Evolutionary conservation across 2,329 filamentous ascomycete species (phyloP).

Genomic region (Cladosporium cucumerinum): DNA sequence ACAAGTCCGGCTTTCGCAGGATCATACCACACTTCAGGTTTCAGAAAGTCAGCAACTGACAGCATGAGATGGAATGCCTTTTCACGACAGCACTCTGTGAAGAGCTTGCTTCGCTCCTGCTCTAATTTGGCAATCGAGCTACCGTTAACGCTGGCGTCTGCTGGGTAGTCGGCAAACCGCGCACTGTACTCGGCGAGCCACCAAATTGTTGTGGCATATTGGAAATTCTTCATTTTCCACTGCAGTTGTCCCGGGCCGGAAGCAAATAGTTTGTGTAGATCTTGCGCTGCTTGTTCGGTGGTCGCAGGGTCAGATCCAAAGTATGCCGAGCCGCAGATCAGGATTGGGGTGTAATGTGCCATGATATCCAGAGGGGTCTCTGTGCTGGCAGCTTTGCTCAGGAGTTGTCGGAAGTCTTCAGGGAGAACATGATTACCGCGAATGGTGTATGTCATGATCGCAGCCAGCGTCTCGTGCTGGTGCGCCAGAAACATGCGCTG

Average conservation of each 20-base stretch:
- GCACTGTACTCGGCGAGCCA: slow-evolving; percentile 95
- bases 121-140: slow-evolving; percentile 40
- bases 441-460: slow-evolving; percentile 75
- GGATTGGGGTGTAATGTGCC: slow-evolving; percentile 78
- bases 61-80: slow-evolving; percentile 91
- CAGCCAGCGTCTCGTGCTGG: slow-evolving; percentile 83
- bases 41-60: slow-evolving; percentile 76
- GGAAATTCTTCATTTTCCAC: slow-evolving; percentile 72
- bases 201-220: slow-evolving; percentile 74
- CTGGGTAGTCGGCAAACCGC: slow-evolving; percentile 51
- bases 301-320: slow-evolving; percentile 75
- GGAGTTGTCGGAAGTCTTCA: slow-evolving; percentile 70
- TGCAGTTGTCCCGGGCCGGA: slow-evolving; percentile 62
- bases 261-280: slow-evolving; percentile 67
- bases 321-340: slow-evolving; percentile 71
- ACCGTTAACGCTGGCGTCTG: slow-evolving; percentile 5
- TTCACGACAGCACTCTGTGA: slow-evolving; percentile 70
- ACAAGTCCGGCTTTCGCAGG: slow-evolving; percentile 79
- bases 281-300: slow-evolving; percentile 65
- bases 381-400: slow-evolving; percentile 64
- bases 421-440: slow-evolving; percentile 68
- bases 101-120: slow-evolving; percentile 66
- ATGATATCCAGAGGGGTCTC: slow-evolving; percentile 72
- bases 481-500: slow-evolving; percentile 76
- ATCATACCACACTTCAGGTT: slow-evolving; percentile 80